Percentiles rank a stretch among this genome's conserved stretches.
Evolutionary conservation across 306 rosid genomes (phyloP).

Genomic region (Lablab purpureus): DNA sequence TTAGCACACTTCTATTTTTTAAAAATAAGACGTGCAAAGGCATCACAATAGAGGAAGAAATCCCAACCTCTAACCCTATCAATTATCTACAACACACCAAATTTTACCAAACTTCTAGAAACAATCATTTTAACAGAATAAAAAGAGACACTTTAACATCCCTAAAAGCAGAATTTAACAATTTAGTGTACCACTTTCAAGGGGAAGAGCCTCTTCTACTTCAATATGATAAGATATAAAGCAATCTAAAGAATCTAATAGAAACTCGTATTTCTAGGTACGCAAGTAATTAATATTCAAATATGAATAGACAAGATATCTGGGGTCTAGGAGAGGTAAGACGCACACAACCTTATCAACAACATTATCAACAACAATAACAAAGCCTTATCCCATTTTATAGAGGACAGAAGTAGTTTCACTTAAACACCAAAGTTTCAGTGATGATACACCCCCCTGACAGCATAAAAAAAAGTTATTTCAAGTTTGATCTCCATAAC

Average conservation of each 20-base stretch:
- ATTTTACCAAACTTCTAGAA: background rate
- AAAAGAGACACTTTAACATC: background rate
- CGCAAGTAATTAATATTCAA: background rate
- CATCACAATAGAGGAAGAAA: too few species aligned
- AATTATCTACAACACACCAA: too few species aligned
- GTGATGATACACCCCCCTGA: too few species aligned
- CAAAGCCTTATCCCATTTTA: background rate
- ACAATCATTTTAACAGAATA: background rate
- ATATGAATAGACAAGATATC: background rate
- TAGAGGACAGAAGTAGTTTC: background rate
- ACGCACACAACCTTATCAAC: background rate
- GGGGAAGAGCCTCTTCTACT: background rate
- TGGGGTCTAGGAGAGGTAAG: background rate
- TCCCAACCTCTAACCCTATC: too few species aligned
- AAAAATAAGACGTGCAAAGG: too few species aligned
- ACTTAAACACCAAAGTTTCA: background rate
- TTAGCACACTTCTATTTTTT: background rate
- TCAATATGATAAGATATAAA: background rate
- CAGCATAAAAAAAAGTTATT: background rate
- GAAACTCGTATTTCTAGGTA: background rate
- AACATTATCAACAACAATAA: background rate
- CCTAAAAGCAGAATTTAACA: background rate
- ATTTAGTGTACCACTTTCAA: background rate
- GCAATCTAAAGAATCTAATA: background rate
- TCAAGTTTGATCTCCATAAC: slow-evolving; percentile 1